Percentiles rank a stretch among this genome's conserved stretches.
Evolutionary conservation across 2,329 filamentous ascomycete genomes (phyloP).

Genomic region (Fusarium brachygibbosum): DNA sequence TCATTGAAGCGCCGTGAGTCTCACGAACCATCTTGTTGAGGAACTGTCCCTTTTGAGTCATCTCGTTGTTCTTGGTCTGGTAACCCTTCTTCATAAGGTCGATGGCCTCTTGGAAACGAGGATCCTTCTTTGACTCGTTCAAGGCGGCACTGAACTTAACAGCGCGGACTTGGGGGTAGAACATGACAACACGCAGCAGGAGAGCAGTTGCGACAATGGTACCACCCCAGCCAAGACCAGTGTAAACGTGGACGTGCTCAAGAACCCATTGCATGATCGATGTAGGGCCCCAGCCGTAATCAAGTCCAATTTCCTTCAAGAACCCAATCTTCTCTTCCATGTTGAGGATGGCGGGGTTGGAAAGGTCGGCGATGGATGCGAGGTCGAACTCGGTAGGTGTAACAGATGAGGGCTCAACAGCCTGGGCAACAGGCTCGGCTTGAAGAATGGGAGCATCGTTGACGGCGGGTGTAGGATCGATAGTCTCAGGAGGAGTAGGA

Average conservation of each 20-base stretch:
- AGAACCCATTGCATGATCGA: slow-evolving; percentile 79
- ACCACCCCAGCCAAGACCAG: slow-evolving; percentile 84
- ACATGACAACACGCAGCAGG: slow-evolving; percentile 72
- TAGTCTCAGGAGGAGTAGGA: slow-evolving; percentile 34
- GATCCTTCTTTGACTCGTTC: slow-evolving; percentile 67
- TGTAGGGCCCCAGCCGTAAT: slow-evolving; percentile 88
- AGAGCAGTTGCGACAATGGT: slow-evolving; percentile 77
- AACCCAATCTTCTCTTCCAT: slow-evolving; percentile 86
- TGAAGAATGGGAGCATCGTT: slow-evolving; percentile 40
- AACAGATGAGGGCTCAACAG: slow-evolving; percentile 41
- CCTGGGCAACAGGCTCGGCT: slow-evolving; percentile 34
- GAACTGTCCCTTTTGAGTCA: slow-evolving; percentile 53
- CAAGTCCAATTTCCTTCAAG: slow-evolving; percentile 83
- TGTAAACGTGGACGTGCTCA: slow-evolving; percentile 85
- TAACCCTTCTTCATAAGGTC: slow-evolving; percentile 64
- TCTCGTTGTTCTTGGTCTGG: slow-evolving; percentile 60
- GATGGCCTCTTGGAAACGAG: slow-evolving; percentile 64
- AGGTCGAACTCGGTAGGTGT: slow-evolving; percentile 53
- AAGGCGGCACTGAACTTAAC: slow-evolving; percentile 66
- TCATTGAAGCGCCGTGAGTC: slow-evolving; percentile 54
- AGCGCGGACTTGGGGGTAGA: slow-evolving; percentile 68
- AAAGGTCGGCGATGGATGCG: slow-evolving; percentile 53
- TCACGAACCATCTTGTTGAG: slow-evolving; percentile 55
- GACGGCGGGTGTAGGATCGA: slow-evolving; percentile 20
- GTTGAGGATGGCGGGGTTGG: slow-evolving; percentile 63